Conservation (phyloP, 2,329 filamentous ascomycete species). For the Diatrype stigma region DNA sequence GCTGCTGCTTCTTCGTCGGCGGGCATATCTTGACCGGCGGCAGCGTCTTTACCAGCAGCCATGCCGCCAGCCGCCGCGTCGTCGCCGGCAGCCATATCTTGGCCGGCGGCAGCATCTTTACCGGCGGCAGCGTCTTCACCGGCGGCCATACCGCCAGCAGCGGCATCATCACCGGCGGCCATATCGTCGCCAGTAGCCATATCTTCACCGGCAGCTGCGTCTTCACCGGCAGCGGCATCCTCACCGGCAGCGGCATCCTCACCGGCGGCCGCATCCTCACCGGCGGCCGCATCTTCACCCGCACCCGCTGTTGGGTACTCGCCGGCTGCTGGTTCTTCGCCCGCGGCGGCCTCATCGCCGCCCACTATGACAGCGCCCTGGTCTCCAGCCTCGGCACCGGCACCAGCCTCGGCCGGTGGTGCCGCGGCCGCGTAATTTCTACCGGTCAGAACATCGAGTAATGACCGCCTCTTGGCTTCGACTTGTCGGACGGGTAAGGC, state of each 20-base stretch:
- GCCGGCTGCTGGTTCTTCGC: constrained; percentile 6
- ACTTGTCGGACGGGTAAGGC: not conserved
- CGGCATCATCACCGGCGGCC: constrained; percentile 12
- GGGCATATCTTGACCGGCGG: not conserved
- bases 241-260: not conserved
- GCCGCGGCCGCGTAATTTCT: no score
- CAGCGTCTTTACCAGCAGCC: constrained; percentile 8
- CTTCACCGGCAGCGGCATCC: constrained; percentile 9
- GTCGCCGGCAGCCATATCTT: constrained; percentile 3
- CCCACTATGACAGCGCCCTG: not conserved
- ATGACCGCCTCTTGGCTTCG: not conserved
- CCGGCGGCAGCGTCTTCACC: not conserved
- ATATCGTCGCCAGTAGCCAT: not conserved
- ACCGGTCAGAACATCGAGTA: not conserved
- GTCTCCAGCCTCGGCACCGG: not conserved
- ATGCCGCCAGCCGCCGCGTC: constrained; percentile 10
- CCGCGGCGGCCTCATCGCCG: not conserved
- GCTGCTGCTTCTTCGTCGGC: constrained; percentile 1
- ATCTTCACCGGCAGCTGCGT: constrained; percentile 2
- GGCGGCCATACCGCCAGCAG: constrained; percentile 9
- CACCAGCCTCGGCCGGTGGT: not conserved
- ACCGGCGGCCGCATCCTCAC: constrained; percentile 4
- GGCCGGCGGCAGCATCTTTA: not conserved
- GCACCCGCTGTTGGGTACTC: not conserved
- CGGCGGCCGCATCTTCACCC: not conserved